Evolutionary conservation across 257 asterid genomes (phyloP).

Genomic region (Anisodus tanguticus): DNA sequence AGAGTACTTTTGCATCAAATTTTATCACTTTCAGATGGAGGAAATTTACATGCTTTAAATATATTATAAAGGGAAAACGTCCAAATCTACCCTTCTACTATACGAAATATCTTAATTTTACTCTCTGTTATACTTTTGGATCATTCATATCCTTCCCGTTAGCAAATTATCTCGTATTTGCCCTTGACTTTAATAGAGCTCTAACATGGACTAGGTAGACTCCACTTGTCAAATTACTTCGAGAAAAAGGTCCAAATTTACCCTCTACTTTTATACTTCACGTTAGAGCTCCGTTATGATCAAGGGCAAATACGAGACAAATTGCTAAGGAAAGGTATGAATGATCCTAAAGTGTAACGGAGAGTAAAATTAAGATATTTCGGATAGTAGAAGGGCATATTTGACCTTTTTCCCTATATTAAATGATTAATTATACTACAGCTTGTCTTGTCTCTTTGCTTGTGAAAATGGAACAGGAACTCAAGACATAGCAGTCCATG

Average conservation of each 20-base stretch:
- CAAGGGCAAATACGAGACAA: not conserved
- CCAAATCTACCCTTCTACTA: not conserved
- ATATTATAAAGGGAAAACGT: not conserved
- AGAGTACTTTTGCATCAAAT: not conserved
- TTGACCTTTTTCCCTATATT: not conserved
- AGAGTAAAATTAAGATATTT: conserved; percentile 23
- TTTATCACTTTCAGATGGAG: not conserved
- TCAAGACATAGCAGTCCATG: conserved; percentile 22
- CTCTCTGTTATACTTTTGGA: not conserved
- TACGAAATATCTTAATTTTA: not conserved
- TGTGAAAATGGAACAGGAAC: not conserved
- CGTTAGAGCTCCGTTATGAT: not conserved
- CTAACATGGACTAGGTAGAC: not conserved
- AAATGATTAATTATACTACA: not conserved
- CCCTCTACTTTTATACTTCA: not conserved
- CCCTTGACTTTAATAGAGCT: not conserved
- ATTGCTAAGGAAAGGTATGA: conserved; percentile 15
- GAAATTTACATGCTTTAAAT: not conserved
- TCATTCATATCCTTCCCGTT: not conserved
- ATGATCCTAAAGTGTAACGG: conserved; percentile 5
- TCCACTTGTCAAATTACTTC: not conserved
- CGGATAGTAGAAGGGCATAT: not conserved
- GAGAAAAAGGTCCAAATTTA: not conserved
- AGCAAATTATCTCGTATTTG: conserved; percentile 1
- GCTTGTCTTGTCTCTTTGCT: not conserved